Percentiles rank a stretch among this genome's conserved stretches.
Conservation (phyloP, 2,329 filamentous ascomycete genomes). For the Macrophomina tecta region DNA sequence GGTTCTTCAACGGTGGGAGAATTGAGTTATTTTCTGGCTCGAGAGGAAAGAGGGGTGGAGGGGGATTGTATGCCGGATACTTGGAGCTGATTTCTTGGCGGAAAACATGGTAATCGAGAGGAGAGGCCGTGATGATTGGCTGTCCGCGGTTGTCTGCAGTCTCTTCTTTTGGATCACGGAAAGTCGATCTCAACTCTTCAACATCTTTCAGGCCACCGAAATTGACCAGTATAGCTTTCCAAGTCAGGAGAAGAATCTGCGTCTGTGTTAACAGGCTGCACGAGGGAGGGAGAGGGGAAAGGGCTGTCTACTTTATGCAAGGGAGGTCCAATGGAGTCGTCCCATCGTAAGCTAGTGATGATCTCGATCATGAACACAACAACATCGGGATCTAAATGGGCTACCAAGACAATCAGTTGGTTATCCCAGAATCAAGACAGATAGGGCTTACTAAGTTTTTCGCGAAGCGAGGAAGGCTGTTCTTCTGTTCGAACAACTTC, state of each 20-base stretch:
- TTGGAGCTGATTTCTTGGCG: slow-evolving; percentile 97
- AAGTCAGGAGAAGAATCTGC: slow-evolving; percentile 79
- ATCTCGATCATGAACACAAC: slow-evolving; percentile 73
- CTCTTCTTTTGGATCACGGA: slow-evolving; percentile 63
- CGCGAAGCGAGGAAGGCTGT: slow-evolving; percentile 59
- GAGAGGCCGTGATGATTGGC: slow-evolving; percentile 88
- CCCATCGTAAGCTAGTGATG: slow-evolving; percentile 60
- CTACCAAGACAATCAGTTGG: slow-evolving; percentile 29
- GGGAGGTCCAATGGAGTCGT: slow-evolving; percentile 65
- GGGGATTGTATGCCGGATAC: slow-evolving; percentile 94
- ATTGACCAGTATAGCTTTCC: slow-evolving; percentile 87
- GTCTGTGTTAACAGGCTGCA: not conserved
- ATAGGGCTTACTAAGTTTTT: slow-evolving; percentile 38
- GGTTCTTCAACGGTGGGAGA: slow-evolving; percentile 80
- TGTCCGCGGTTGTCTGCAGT: slow-evolving; percentile 67
- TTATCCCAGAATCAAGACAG: not conserved
- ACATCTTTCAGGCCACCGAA: slow-evolving; percentile 82
- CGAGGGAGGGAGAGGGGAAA: not conserved
- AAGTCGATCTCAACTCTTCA: slow-evolving; percentile 73
- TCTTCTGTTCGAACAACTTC: slow-evolving; percentile 51
- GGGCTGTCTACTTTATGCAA: slow-evolving; percentile 39
- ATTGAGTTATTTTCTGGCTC: slow-evolving; percentile 92
- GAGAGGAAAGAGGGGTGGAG: slow-evolving; percentile 79
- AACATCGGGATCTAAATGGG: slow-evolving; percentile 67
- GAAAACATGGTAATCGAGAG: slow-evolving; percentile 94